These are phyloP conservation scores for Elymus sibiricus DNA, from an alignment of 176 grass and related monocot species.

Conservation along the genomic window DNA sequence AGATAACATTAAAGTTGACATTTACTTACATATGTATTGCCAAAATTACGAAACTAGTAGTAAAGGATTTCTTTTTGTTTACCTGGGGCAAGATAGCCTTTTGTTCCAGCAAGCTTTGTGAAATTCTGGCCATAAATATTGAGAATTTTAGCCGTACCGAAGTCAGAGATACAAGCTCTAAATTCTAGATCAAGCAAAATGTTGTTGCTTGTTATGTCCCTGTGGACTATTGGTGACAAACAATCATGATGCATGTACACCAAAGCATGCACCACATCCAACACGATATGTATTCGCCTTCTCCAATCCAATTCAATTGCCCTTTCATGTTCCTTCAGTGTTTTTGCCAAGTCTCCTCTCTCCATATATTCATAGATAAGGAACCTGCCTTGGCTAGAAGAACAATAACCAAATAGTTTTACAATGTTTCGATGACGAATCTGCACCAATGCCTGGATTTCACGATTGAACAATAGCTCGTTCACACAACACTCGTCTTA, in stretches of 20 bases:
- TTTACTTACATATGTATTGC: no score
- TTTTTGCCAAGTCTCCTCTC: not conserved
- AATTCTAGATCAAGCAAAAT: not conserved
- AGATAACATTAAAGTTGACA: not conserved
- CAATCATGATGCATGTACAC: not conserved
- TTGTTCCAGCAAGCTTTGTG: no score
- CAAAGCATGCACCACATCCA: not conserved
- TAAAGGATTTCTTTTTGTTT: not conserved
- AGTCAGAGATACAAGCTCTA: not conserved
- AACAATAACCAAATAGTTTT: not conserved
- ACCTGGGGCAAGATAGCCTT: not conserved
- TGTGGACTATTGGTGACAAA: not conserved
- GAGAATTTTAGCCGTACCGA: no score
- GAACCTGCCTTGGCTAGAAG: not conserved
- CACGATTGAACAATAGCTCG: not conserved
- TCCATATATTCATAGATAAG: not conserved
- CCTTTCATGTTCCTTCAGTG: not conserved
- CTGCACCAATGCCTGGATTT: not conserved
- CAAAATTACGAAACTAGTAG: not conserved
- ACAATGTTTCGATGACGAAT: not conserved
- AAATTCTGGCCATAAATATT: no score
- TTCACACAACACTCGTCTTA: not conserved
- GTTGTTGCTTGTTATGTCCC: not conserved
- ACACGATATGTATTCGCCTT: not conserved
- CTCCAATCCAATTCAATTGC: not conserved